Conservation (phyloP, 2,329 filamentous ascomycete genomes). For the Fusarium devonianum region DNA sequence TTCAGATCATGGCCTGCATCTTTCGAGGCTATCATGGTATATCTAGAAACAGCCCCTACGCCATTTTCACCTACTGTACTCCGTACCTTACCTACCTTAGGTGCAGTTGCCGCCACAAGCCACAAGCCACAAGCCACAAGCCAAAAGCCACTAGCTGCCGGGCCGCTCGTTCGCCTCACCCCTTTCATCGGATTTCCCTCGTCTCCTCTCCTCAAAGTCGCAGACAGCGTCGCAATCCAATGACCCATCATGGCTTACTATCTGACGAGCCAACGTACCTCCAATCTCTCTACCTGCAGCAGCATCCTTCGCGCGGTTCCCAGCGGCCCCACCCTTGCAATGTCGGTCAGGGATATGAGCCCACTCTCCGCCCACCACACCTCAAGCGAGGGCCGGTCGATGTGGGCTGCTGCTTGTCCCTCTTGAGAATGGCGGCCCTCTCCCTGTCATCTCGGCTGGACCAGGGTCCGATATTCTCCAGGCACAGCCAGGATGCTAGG, state of each 20-base stretch:
- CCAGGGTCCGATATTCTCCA: slow-evolving; percentile 35
- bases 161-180: slow-evolving; percentile 15
- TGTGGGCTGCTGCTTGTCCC: slow-evolving; percentile 33
- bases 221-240: slow-evolving; percentile 34
- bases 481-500: slow-evolving; percentile 37
- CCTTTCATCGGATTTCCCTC: slow-evolving; percentile 23
- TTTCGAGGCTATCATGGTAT: slow-evolving; percentile 23
- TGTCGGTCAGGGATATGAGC: slow-evolving; percentile 45
- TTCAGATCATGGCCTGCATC: slow-evolving; percentile 10
- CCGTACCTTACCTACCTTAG: too few species aligned
- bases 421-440: slow-evolving; percentile 29
- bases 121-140: slow-evolving; percentile 6
- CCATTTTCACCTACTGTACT: too few species aligned
- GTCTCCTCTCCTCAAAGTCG: slow-evolving; percentile 18
- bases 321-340: slow-evolving; percentile 37
- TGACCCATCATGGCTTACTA: slow-evolving; percentile 23
- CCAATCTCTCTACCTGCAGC: slow-evolving; percentile 43
- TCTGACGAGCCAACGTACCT: slow-evolving; percentile 43
- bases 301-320: slow-evolving; percentile 42
- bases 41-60: too few species aligned
- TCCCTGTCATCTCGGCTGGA: slow-evolving; percentile 24
- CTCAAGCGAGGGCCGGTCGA: slow-evolving; percentile 23
- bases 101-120: too few species aligned
- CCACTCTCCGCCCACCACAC: slow-evolving; percentile 25
- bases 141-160: slow-evolving; percentile 23